These are phyloP conservation scores for Debaryomyces castellii DNA, from an alignment of 805 yeast genomes.

Conservation along the genomic window DNA sequence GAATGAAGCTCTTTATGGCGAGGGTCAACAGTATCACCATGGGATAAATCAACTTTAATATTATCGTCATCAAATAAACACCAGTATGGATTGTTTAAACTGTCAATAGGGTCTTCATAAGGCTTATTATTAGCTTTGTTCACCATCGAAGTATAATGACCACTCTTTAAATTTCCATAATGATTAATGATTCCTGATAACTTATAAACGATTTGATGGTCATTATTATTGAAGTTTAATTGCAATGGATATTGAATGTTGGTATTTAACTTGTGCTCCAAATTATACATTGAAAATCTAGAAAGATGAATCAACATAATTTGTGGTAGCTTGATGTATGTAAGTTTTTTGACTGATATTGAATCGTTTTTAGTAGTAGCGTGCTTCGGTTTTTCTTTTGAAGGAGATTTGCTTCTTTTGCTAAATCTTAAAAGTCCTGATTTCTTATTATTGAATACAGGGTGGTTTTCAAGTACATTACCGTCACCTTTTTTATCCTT, in stretches of 20 bases:
- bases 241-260: slow-evolving; percentile 56
- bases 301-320: slow-evolving; percentile 41
- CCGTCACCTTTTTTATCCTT: slow-evolving; percentile 21
- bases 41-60: slow-evolving; percentile 43
- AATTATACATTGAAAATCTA: slow-evolving; percentile 46
- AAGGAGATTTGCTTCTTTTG: slow-evolving; percentile 35
- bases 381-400: slow-evolving; percentile 16
- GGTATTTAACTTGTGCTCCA: slow-evolving; percentile 53
- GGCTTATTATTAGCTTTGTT: slow-evolving; percentile 36
- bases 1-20: slow-evolving; percentile 37
- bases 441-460: slow-evolving; percentile 36
- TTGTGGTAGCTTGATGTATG: slow-evolving; percentile 35
- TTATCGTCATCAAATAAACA: slow-evolving; percentile 74
- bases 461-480: slow-evolving; percentile 27
- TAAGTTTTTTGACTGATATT: slow-evolving; percentile 25
- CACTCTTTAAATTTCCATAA: slow-evolving; percentile 66
- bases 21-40: slow-evolving; percentile 44
- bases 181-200: slow-evolving; percentile 69
- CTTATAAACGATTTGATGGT: slow-evolving; percentile 44
- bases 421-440: slow-evolving; percentile 35
- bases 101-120: slow-evolving; percentile 14
- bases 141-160: slow-evolving; percentile 73
- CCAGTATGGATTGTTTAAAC: slow-evolving; percentile 54
- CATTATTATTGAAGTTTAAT: slow-evolving; percentile 43
- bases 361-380: slow-evolving; percentile 5